Conservation (phyloP, 176 grass and related monocot genomes). For the Pontederia paniculata region DNA sequence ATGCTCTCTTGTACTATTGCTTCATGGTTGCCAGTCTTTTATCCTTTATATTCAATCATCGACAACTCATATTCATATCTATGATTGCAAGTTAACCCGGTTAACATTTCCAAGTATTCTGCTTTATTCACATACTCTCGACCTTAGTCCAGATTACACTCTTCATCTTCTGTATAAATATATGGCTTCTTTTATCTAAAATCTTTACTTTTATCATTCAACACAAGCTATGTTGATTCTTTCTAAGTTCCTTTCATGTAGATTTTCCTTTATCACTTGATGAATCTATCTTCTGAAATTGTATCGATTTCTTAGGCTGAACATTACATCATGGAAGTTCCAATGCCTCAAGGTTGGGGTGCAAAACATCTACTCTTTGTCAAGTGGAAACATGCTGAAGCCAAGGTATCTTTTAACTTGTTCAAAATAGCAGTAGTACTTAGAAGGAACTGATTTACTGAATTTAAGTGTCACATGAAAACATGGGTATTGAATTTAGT, state of each 20-base stretch:
- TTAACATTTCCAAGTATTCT: no score
- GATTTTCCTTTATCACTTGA: background rate
- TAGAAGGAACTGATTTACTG: background rate
- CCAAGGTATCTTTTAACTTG: conserved; percentile 4
- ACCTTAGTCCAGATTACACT: no score
- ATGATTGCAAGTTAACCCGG: no score
- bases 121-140: no score
- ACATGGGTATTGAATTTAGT: no score
- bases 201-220: no score
- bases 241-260: background rate
- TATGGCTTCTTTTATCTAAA: no score
- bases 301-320: conserved; percentile 5
- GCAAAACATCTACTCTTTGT: conserved; percentile 15
- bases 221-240: background rate
- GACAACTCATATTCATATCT: no score
- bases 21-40: no score
- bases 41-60: no score
- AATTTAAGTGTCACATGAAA: background rate
- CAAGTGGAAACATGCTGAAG: conserved; percentile 20
- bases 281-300: background rate
- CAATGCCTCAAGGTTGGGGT: conserved; percentile 16
- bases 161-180: no score
- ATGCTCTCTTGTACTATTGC: no score
- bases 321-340: conserved; percentile 7
- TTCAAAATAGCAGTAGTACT: background rate